Evolutionary conservation across 176 grass and related monocot species (phyloP), one percentile per base, ranked within the genome.

Genomic region (Musa schizocarpa): DNA sequence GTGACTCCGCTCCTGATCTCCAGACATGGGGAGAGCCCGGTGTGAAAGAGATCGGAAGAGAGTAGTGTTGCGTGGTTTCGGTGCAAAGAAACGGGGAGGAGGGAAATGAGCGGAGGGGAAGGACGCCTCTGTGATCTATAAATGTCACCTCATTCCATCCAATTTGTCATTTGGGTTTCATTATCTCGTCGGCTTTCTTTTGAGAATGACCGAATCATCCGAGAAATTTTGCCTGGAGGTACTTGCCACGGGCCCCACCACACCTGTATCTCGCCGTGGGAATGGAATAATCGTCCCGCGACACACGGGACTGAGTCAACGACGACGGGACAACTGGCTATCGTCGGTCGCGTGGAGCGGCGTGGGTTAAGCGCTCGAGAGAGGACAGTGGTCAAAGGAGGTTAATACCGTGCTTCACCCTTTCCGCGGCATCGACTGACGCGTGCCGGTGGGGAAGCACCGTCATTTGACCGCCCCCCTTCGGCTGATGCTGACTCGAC

Each of bases 1-100:
- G 19, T 71, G 75, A 13, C 72, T 72, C 23, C 63, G 71, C 56
- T 85, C 79, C 10, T 66, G 55, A 77, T 82, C 71, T 6, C 84
- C 83, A 79, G 83, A 83, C 86, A 85, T 85, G 23, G 77, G 54
- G 52, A 59, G 74, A 78, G 61, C 26, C 17, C 49, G 62, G 13
- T 19, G 13, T 49, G 56, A 34, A 5, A 34, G 29, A 34, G 3
- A 34, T 5, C 50, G 22, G 9, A 9, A 13, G 53, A 54, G 50
- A n/a, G 55, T 56, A 56, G 68, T 58, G 73, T 81, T 48, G 61
- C 25, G 61, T 74, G 65, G 56, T 34, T 34, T 34, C 29, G 29
- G 29, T 34, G 29, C 29, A 34, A 34, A 34, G 29, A 4, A 34
- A 5, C 29, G 29, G 29, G 29, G 29, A 4, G 55, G 52, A 10